These are phyloP conservation scores for Paramecium primaurelia DNA, from an alignment of 73 alveolate genomes.

Conservation along the genomic window DNA sequence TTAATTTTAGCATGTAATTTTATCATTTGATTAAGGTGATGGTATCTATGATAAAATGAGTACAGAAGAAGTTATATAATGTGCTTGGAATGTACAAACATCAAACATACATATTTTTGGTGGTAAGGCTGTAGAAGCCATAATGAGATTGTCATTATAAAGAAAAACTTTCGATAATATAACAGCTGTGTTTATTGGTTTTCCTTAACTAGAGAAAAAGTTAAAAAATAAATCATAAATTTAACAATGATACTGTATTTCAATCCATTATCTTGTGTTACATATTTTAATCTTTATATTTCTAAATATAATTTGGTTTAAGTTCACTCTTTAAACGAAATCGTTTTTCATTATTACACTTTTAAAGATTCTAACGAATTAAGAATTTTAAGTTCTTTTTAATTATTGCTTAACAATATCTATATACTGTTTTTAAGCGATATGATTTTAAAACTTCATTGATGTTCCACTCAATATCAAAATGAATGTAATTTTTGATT, in stretches of 20 bases:
- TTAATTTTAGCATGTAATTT: constrained; percentile 72
- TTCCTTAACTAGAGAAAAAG: constrained; percentile 47
- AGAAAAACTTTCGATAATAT: constrained; percentile 80
- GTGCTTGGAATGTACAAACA: constrained; percentile 62
- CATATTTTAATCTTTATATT: neutral
- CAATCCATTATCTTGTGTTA: neutral
- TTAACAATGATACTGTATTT: neutral
- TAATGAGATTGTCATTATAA: constrained; percentile 84
- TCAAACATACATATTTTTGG: constrained; percentile 85
- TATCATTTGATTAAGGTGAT: constrained; percentile 64
- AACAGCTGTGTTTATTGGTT: constrained; percentile 75
- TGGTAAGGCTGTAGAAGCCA: constrained; percentile 93
- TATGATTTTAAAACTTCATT: neutral
- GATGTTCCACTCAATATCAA: neutral
- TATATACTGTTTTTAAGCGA: neutral
- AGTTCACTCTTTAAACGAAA: neutral
- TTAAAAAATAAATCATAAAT: neutral
- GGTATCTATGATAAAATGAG: constrained; percentile 79
- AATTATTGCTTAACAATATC: neutral
- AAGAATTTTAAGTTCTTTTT: neutral
- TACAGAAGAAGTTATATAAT: constrained; percentile 71
- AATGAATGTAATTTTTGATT: neutral
- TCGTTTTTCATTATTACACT: neutral
- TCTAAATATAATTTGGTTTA: neutral
- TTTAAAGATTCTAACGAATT: neutral